Base-by-base conservation (phyloP, 2,329 filamentous ascomycete species). In the Cadophora sp. region DNA sequence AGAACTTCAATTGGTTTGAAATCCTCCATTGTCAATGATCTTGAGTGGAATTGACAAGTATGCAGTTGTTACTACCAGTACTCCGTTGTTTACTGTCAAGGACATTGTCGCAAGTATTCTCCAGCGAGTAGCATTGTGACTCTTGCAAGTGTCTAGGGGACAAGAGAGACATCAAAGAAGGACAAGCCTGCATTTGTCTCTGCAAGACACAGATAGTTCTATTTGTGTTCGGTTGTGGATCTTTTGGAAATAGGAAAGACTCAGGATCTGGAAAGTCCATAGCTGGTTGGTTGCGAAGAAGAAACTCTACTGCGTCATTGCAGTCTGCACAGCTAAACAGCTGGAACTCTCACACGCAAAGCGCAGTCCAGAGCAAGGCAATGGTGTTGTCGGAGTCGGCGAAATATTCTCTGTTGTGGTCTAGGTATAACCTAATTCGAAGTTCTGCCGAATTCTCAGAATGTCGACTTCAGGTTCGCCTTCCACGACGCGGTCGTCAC, bases 391-490 rank as follows among this genome's bases (percentile, higher is more conserved):
- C 26, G 40, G 11, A n/a, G 37, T 37, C 40, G 59, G 37, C 37
- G 2, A 31, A 50, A 31, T 27, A n/a, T 46, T 48, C 26, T n/a
- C 14, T 62, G 40, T 48, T 34, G 24, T 46, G 31, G 55, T 12
- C 31, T 59, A n/a, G 55, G 29, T 26, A n/a, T 31, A 62, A 29
- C 26, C n/a, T 29, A 11, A 29, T 11, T 29, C 37, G 11, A 62
- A 46, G 37, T 48, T 46, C 48, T 55, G 43, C 29, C 24, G 34
- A 26, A 24, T 53, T 51, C 26, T 43, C 37, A 65, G 27, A 29
- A 65, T 65, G 66, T 56, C 66, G 31, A 68, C 34, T 62, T 65
- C 67, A 51, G 59, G 34, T 65, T 68, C 63, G 40, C 40, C 27
- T 26, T 62, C 59, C 24, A 31, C 31, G 29, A 48, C 24, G 63